Evolutionary conservation across 2,329 filamentous ascomycete species (phyloP), one percentile per base, ranked within the genome.

Genomic region (Beauveria rudraprayagi): DNA sequence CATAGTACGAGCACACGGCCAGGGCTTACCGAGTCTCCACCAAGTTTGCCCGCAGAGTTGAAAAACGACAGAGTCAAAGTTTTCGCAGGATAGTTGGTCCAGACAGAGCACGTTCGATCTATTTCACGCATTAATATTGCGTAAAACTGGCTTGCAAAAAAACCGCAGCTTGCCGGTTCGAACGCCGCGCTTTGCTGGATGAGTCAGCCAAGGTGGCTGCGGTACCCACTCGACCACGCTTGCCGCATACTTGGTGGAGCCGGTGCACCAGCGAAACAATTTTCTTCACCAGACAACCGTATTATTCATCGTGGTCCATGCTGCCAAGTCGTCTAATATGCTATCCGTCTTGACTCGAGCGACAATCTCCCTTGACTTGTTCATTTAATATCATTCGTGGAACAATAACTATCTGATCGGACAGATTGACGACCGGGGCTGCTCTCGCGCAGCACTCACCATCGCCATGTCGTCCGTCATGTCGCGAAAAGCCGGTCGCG

Each of bases 381-480:
- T 16, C 17, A 44, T 11, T 8, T 9, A 37, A 30, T 17, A n/a
- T 52, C 9, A 3, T 17, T 6, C 16, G 8, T 14, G 7, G 19
- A 8, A 37, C 37, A 16, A 7, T 14, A 10, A 11, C 8, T 22
- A 9, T 14, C 14, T 17, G 3, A 34, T 8, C 14, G 44, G 1
- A 11, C n/a, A n/a, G 2, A 5, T 30, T 30, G 16, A 51, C 46
- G 22, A 6, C 6, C 22, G 26, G 7, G 16, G 24, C 40, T 14
- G 17, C 6, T 19, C 24, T 22, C 34, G 51, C 51, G 17, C 30
- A 24, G 51, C 19, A 26, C 54, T 26, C 37, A n/a, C 51, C 43
- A 41, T 26, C 62, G 69, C 56, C 65, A 82, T 82, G 79, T 79
- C 79, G 56, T 79, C 78, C 37, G 75, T 80, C 61, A 68, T 79